These are phyloP conservation scores for Ogataea pilisensis DNA, from an alignment of 805 yeast genomes.

Conservation along the genomic window DNA sequence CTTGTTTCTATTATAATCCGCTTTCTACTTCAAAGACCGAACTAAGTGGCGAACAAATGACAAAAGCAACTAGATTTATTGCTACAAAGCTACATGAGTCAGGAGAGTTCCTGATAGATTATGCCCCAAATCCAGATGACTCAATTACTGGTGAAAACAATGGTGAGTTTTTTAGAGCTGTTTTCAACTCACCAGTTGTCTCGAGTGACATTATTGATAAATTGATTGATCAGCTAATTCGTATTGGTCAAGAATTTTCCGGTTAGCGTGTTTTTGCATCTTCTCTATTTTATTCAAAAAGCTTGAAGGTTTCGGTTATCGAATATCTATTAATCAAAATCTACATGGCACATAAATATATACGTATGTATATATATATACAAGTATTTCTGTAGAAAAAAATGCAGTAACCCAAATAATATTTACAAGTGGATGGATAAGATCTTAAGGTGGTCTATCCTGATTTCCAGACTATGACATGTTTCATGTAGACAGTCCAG, in stretches of 20 bases:
- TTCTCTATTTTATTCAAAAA: too few species aligned
- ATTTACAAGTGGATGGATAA: background rate
- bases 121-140: slow-evolving; percentile 61
- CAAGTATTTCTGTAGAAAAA: too few species aligned
- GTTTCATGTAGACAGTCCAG: background rate
- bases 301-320: too few species aligned
- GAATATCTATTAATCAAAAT: too few species aligned
- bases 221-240: slow-evolving; percentile 36
- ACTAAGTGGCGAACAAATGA: slow-evolving; percentile 36
- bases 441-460: too few species aligned
- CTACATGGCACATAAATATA: too few species aligned
- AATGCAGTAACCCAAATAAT: too few species aligned
- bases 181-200: slow-evolving; percentile 68
- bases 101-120: slow-evolving; percentile 74
- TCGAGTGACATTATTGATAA: slow-evolving; percentile 41
- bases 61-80: slow-evolving; percentile 56
- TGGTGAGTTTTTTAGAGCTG: slow-evolving; percentile 84
- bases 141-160: slow-evolving; percentile 35
- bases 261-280: background rate
- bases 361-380: too few species aligned
- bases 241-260: slow-evolving; percentile 28
- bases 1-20: slow-evolving; percentile 72
- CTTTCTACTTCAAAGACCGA: slow-evolving; percentile 11
- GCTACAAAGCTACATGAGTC: slow-evolving; percentile 53
- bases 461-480: too few species aligned